Percentiles rank a stretch among this genome's conserved stretches.
Evolutionary conservation across 805 yeast species (phyloP).

Genomic region (Ogataea pignaliae): DNA sequence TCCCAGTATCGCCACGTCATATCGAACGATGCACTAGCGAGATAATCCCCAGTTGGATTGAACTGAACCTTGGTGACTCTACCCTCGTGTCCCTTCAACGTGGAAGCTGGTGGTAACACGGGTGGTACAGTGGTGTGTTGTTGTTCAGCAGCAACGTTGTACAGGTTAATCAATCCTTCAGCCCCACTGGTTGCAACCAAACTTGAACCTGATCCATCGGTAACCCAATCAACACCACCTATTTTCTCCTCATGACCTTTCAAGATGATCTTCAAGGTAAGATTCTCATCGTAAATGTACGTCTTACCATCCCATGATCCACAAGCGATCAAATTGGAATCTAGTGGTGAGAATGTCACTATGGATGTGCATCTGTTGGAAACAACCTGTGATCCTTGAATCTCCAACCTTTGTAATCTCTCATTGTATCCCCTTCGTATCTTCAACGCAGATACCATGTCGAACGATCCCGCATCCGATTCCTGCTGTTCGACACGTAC

Average conservation of each 20-base stretch:
- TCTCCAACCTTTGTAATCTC: constrained; percentile 32
- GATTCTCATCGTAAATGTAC: constrained; percentile 41
- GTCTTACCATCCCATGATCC: constrained; percentile 86
- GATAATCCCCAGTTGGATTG: constrained; percentile 55
- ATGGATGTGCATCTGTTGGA: constrained; percentile 66
- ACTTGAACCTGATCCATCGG: too few species aligned
- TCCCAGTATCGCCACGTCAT: constrained; percentile 91
- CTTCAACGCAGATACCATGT: constrained; percentile 20
- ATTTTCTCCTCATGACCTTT: constrained; percentile 62
- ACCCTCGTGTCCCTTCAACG: constrained; percentile 40
- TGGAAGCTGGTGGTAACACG: constrained; percentile 2
- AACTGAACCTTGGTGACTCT: constrained; percentile 59
- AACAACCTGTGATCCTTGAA: constrained; percentile 66
- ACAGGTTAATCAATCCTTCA: constrained; percentile 34
- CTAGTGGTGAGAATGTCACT: constrained; percentile 41
- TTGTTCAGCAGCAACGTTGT: background rate
- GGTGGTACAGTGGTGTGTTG: too few species aligned
- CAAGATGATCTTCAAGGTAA: constrained; percentile 28
- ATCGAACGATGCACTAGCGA: constrained; percentile 75
- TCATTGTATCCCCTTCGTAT: constrained; percentile 13
- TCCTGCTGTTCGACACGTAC: constrained; percentile 36
- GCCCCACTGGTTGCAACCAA: constrained; percentile 41
- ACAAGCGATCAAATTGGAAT: constrained; percentile 42
- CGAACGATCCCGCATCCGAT: constrained; percentile 25
- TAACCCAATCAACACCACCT: constrained; percentile 64